Conservation (phyloP, 2,329 filamentous ascomycete genomes). For the Penicillium verrucosum region DNA sequence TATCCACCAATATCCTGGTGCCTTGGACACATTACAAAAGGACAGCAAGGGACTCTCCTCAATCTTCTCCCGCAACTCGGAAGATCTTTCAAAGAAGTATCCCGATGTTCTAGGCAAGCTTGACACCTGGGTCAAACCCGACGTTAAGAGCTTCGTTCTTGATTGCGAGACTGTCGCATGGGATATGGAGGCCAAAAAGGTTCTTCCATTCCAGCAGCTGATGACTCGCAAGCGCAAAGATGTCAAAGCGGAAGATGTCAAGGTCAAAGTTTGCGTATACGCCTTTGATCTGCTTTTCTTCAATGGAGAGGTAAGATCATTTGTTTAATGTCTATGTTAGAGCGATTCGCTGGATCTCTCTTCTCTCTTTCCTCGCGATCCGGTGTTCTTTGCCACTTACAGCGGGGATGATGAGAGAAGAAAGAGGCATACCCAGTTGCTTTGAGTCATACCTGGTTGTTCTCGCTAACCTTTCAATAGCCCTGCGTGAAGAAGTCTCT, state of each 20-base stretch:
- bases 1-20: conserved; percentile 63
- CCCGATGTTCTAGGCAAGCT: conserved; percentile 90
- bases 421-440: neutral
- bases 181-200: conserved; percentile 93
- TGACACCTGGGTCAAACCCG: conserved; percentile 81
- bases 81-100: conserved; percentile 96
- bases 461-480: conserved; percentile 25
- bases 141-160: conserved; percentile 92
- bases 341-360: neutral
- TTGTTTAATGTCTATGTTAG: no score
- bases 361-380: neutral
- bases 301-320: conserved; percentile 67
- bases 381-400: neutral
- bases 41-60: conserved; percentile 70
- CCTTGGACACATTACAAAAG: conserved; percentile 62
- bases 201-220: conserved; percentile 92
- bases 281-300: conserved; percentile 93
- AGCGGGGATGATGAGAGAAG: neutral
- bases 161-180: conserved; percentile 98
- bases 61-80: conserved; percentile 96
- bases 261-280: conserved; percentile 95
- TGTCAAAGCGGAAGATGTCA: conserved; percentile 91
- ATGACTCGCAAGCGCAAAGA: conserved; percentile 99
- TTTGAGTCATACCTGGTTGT: neutral
- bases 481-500: conserved; percentile 82